Evolutionary conservation across 2,329 filamentous ascomycete species (phyloP), one percentile per base, ranked within the genome.

Genomic region (Colletotrichum sp.): DNA sequence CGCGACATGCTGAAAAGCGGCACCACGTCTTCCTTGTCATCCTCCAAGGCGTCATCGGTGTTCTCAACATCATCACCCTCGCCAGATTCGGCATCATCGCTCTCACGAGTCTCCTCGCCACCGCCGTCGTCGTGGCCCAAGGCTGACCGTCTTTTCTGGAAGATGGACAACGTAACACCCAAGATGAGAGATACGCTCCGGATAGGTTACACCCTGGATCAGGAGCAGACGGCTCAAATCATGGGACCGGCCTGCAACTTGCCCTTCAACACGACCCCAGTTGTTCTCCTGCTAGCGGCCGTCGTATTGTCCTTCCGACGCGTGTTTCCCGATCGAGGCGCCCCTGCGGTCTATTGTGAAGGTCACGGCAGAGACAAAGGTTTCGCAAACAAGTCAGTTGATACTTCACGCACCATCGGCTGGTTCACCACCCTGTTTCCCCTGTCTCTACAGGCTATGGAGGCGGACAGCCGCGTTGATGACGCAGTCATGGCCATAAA

Each of bases 361-460:
- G 18, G 38, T 1, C 38, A 43, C 38, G 38, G 38, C 38, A 43
- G 38, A n/a, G 38, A 43, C 38, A 43, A 43, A 43, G 38, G 18
- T 43, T 43, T 43, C 38, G 38, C 9, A 9, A 43, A 43, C 38
- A 43, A 43, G 9, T 43, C 38, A 12, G 18, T 43, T 2, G 38
- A 43, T 43, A 43, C 18, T 2, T 43, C 38, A 43, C 38, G 38
- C 38, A 43, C 38, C 5, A n/a, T 43, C 1, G 38, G 38, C 38
- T 43, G 38, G 38, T 43, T 43, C 38, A 43, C 38, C 3, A 43
- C 38, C 38, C 38, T n/a, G 9, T 43, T 43, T 10, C 38, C 38
- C 3, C 18, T 43, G 1, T n/a, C 38, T 1, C 0, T 43, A 0
- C 38, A n/a, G 2, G 38, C 38, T 43, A 6, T 43, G 9, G 38